Evolutionary conservation across 2,329 filamentous ascomycete species (phyloP).

Genomic region (Coniochaeta sp.): DNA sequence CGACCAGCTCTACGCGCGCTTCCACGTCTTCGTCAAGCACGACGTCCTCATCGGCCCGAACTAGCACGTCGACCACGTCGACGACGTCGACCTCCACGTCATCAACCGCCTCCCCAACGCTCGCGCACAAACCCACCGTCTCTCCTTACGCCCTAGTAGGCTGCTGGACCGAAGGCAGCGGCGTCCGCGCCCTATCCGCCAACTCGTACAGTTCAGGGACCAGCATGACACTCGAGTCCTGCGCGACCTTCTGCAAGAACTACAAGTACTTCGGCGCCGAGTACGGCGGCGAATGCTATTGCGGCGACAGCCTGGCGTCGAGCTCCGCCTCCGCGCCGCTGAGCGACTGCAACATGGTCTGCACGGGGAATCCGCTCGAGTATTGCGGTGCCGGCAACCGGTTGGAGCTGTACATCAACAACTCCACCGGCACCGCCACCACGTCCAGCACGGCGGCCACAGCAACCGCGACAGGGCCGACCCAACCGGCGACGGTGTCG

Average conservation of each 20-base stretch:
- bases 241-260: slow-evolving; percentile 23
- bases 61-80: slow-evolving; percentile 7
- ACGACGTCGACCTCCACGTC: slow-evolving; percentile 18
- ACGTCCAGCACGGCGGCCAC: slow-evolving; percentile 12
- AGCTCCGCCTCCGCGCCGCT: slow-evolving; percentile 14
- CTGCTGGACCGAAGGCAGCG: slow-evolving; percentile 29
- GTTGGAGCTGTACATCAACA: slow-evolving; percentile 17
- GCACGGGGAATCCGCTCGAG: slow-evolving; percentile 24
- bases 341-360: slow-evolving; percentile 27
- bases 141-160: slow-evolving; percentile 25
- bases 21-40: neutral
- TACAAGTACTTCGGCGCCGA: slow-evolving; percentile 29
- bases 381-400: slow-evolving; percentile 30
- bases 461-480: slow-evolving; percentile 11
- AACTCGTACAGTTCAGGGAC: slow-evolving; percentile 18
- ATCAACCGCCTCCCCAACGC: slow-evolving; percentile 22
- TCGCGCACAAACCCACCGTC: slow-evolving; percentile 20
- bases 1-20: slow-evolving; percentile 16
- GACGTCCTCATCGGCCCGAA: slow-evolving; percentile 9
- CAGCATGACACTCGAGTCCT: slow-evolving; percentile 29
- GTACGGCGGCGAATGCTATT: slow-evolving; percentile 32
- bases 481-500: slow-evolving; percentile 22
- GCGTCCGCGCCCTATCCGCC: slow-evolving; percentile 25
- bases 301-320: slow-evolving; percentile 24
- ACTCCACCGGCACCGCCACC: slow-evolving; percentile 19